A percentile compares a stretch with the other conserved stretches of the same genome.
Conservation (phyloP, 306 rosid species). For the Ochetophila trinervis region DNA sequence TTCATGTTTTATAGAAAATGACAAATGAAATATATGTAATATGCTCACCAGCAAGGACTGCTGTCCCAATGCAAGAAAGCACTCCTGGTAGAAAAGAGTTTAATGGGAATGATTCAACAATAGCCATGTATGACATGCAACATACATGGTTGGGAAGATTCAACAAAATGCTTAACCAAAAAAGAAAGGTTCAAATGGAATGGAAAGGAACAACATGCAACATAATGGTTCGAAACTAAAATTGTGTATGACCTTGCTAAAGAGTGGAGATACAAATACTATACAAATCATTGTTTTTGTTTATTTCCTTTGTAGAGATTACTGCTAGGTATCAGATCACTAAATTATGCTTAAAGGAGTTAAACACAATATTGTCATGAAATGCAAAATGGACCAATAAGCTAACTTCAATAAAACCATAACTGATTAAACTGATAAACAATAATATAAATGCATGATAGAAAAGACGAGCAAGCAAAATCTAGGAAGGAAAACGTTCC, state of each 20-base stretch:
- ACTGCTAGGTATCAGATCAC: too few relatives aligned
- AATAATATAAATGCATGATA: neutral
- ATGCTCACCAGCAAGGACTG: conserved; percentile 90
- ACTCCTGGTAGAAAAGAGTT: conserved; percentile 87
- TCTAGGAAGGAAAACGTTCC: too few relatives aligned
- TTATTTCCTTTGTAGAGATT: neutral
- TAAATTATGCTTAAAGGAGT: too few relatives aligned
- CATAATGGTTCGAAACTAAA: too few relatives aligned
- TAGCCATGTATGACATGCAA: conserved; percentile 78
- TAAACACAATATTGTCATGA: too few relatives aligned
- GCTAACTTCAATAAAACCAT: neutral
- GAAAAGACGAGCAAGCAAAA: neutral
- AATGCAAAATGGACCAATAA: neutral
- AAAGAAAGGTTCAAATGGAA: too few relatives aligned
- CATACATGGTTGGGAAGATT: neutral
- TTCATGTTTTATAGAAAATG: neutral
- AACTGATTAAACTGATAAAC: neutral
- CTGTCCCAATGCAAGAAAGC: conserved; percentile 84
- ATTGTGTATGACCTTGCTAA: too few relatives aligned
- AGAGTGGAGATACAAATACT: too few relatives aligned
- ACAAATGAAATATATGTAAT: neutral
- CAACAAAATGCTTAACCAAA: too few relatives aligned
- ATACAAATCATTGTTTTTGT: neutral
- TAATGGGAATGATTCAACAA: conserved; percentile 87
- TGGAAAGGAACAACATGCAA: too few relatives aligned